Evolutionary conservation across 1,284 basidiomycete species (phyloP), one percentile per base, ranked within the genome.

Genomic region (Pseudozyma pruni): DNA sequence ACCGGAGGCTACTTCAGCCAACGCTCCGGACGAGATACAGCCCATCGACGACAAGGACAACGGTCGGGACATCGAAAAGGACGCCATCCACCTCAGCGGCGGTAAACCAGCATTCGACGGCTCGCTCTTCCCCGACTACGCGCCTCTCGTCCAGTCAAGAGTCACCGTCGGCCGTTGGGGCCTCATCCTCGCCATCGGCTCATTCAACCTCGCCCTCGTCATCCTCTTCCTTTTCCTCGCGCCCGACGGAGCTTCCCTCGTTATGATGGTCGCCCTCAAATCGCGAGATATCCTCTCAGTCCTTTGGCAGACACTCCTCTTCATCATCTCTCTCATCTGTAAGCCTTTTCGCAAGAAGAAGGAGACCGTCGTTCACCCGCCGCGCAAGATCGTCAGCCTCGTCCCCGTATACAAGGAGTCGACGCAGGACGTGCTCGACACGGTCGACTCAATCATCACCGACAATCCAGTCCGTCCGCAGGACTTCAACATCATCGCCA

Each of bases 351-450:
- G 44, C 16, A 53, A 44, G 29, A 39, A 37, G 23, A 64, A 58
- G 37, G 22, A 37, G 9, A 9, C 13, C 0, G 50, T 57, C 22
- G 29, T 57, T 10, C 61, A 57, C 41, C 61, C 61, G 38, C 54
- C 61, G 11, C 54, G 61, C 22, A 64, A 57, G 25, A 57, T 64
- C 49, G 61, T 64, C 44, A 47, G 37, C 23, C 61, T 64, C 1
- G 61, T 64, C 2, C 61, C 61, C 4, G 61, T 64, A 3, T 64
- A 64, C 46, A 64, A 64, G 16, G 61, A 64, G 16, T 54, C 55
- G 1, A 64, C 61, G 4, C 55, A 64, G 31, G 55, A 64, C 19
- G 50, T 64, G 10, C 51, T 64, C 31, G 55, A 58, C 27, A 64
- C 61, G 19, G 55, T 64, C 32, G 61, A 64, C 23, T 64, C 61